Evolutionary conservation across 306 rosid genomes (phyloP), one percentile per base, ranked within the genome.

Genomic region (Albizia julibrissin): DNA sequence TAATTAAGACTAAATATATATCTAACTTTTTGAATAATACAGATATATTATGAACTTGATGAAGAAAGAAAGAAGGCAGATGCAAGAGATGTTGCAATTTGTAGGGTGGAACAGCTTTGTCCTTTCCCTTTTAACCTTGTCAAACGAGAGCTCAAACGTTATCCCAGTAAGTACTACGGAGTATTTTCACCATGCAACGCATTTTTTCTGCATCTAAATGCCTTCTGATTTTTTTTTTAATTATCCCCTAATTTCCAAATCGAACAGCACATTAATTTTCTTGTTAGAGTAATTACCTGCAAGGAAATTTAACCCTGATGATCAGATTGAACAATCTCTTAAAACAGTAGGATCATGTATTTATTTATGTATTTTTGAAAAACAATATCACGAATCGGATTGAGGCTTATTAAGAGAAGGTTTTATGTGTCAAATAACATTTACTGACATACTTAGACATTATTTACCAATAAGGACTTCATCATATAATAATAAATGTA

Each of bases 81-180:
- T 43, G 96, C 93, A 27, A 89, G 89, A 87, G 96, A 92, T 85
- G 91, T 92, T 80, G 98, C 99, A 80, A 90, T 95, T 74, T 92
- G 99, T 82, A 88, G 99, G 86, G 94, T 95, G 86, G 97, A 95
- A 81, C 98, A 95, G 76, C 98, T 95, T 47, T 93, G 95, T 72
- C 99, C 99, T 83, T 95, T 93, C 86, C 98, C 98, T 26, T 93
- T 89, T 80, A 94, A 95, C 85, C 97, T 92, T 22, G 84, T 93
- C 77, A 96, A 91, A 76, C 89, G 94, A 21, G 99, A 95, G 81
- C 91, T 95, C 74, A 95, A 92, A 84, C 89, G 97, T 82, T 95
- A 95, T 88, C 97, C 98, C 54, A 95, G 99, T 93, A 93, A 18
- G 94, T 8, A 58, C 22, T 50, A 37, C 8, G 0, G 8, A 37